Percentiles rank a stretch among this genome's conserved stretches.
phyloP scores from a whole-genome alignment of 129 eudicot species.

The Scalesia atractyloides region DNA sequence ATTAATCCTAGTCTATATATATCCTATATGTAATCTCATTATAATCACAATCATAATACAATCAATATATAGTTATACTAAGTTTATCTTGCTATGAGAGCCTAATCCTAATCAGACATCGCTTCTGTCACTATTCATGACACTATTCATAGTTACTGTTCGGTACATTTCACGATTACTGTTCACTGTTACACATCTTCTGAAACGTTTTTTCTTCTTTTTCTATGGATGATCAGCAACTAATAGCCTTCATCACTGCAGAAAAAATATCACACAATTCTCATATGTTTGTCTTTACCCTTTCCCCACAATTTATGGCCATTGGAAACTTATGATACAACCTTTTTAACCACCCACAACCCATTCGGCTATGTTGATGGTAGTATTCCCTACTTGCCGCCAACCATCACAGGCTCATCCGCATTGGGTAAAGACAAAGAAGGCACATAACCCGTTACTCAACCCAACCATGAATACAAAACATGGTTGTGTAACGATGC shows the following conservation, averaged over 20 bases:
- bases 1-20: too few relatives aligned
- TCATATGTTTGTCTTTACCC: neutral
- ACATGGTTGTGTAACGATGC: neutral
- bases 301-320: neutral
- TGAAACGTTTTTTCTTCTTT: too few relatives aligned
- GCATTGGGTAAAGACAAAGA: neutral
- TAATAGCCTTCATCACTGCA: neutral
- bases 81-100: too few relatives aligned
- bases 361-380: neutral
- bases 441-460: neutral
- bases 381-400: neutral
- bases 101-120: too few relatives aligned
- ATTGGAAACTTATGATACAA: neutral
- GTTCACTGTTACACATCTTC: too few relatives aligned
- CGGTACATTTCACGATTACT: too few relatives aligned
- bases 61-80: too few relatives aligned
- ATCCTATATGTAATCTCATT: too few relatives aligned
- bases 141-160: too few relatives aligned
- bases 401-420: neutral
- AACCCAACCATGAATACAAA: neutral
- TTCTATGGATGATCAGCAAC: too few relatives aligned
- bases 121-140: too few relatives aligned
- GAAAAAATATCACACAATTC: neutral
- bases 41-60: too few relatives aligned
- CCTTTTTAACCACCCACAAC: neutral